A percentile compares a stretch with the other conserved stretches of the same genome.
Conservation (phyloP, 306 rosid species). For the Vigna trinervia region DNA sequence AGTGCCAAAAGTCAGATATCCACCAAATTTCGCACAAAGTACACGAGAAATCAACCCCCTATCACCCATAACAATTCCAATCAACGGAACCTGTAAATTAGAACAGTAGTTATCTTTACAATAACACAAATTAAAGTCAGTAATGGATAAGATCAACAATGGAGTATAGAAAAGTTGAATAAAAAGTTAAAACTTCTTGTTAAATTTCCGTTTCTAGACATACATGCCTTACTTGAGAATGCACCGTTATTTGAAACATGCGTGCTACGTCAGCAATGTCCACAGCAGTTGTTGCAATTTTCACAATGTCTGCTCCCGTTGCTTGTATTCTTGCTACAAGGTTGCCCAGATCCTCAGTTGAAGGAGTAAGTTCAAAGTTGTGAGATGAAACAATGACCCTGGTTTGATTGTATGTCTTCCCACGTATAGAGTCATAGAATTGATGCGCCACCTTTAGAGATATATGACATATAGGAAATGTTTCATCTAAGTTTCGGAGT, state of each 20-base stretch:
- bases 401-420: conserved; percentile 62
- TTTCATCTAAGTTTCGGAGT: conserved; percentile 32
- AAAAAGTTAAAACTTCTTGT: conserved; percentile 6
- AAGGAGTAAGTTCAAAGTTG: conserved; percentile 80
- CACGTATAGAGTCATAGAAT: conserved; percentile 70
- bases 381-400: conserved; percentile 93
- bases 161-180: background rate
- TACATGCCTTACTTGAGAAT: conserved; percentile 79
- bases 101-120: conserved; percentile 18
- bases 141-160: conserved; percentile 34
- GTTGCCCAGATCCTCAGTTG: conserved; percentile 83
- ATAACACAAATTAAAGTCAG: conserved; percentile 24
- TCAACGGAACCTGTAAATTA: conserved; percentile 79
- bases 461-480: conserved; percentile 41
- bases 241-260: conserved; percentile 74
- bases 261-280: conserved; percentile 87
- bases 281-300: conserved; percentile 87
- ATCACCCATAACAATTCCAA: conserved; percentile 94
- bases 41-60: conserved; percentile 81
- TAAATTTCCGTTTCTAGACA: background rate
- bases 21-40: conserved; percentile 93
- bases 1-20: conserved; percentile 85
- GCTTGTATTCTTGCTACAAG: conserved; percentile 95
- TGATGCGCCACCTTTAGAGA: conserved; percentile 73
- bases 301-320: conserved; percentile 93